These are phyloP conservation scores for Teratosphaeria nubilosa DNA, from an alignment of 2,329 filamentous ascomycete genomes.

Conservation along the genomic window DNA sequence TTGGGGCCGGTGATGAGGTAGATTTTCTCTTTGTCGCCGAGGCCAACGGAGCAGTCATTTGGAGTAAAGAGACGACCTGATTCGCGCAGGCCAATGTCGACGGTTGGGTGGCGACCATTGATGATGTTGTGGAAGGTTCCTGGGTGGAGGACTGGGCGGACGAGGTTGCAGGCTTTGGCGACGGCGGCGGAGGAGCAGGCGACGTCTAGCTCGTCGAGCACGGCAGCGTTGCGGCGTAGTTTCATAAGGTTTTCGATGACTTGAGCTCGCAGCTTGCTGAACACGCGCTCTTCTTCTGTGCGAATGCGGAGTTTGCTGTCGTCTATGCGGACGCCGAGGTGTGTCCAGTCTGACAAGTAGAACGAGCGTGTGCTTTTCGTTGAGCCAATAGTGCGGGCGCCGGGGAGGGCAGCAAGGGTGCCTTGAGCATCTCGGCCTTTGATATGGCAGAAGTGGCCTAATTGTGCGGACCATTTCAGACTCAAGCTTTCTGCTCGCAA, in stretches of 20 bases:
- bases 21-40: conserved; percentile 60
- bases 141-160: conserved; percentile 61
- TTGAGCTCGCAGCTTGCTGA: conserved; percentile 59
- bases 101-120: conserved; percentile 82
- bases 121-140: conserved; percentile 61
- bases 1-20: conserved; percentile 74
- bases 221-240: conserved; percentile 77
- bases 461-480: conserved; percentile 74
- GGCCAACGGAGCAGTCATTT: conserved; percentile 67
- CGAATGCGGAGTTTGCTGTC: conserved; percentile 68
- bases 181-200: conserved; percentile 74
- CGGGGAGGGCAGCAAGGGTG: conserved; percentile 31
- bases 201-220: conserved; percentile 89
- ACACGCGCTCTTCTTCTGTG: conserved; percentile 72
- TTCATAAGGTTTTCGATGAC: conserved; percentile 77
- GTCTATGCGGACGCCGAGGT: conserved; percentile 69
- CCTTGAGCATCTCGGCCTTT: conserved; percentile 63
- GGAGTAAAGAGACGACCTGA: conserved; percentile 72
- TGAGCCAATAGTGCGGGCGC: conserved; percentile 54
- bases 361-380: conserved; percentile 80
- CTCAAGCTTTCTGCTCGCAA: conserved; percentile 52
- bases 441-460: conserved; percentile 86
- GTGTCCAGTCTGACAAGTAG: conserved; percentile 73
- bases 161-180: conserved; percentile 62
- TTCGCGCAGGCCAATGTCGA: conserved; percentile 69